Conservation (phyloP, 2,329 filamentous ascomycete species). For the Stemphylium lycopersici region DNA sequence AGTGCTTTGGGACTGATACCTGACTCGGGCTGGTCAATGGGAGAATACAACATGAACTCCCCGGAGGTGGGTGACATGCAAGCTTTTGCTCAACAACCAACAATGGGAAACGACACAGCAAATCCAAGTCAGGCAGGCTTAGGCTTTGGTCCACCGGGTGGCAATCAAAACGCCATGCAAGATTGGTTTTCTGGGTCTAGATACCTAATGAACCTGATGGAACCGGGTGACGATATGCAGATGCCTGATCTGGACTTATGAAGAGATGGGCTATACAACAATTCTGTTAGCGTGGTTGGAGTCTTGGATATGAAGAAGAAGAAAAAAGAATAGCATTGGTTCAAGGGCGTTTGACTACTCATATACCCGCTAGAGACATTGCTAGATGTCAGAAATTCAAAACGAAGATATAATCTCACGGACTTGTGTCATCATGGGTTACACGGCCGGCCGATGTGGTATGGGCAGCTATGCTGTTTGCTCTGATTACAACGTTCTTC, state of each 20-base stretch:
- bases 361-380: too few relatives aligned
- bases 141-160: slow-evolving; percentile 15
- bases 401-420: too few relatives aligned
- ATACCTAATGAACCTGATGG: slow-evolving; percentile 69
- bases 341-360: too few relatives aligned
- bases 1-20: slow-evolving; percentile 68
- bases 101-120: neutral
- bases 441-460: too few relatives aligned
- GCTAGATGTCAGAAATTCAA: too few relatives aligned
- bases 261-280: neutral
- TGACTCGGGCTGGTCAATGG: slow-evolving; percentile 34
- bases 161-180: slow-evolving; percentile 56
- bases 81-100: slow-evolving; percentile 7
- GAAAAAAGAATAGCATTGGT: too few relatives aligned
- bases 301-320: too few relatives aligned
- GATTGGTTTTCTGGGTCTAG: slow-evolving; percentile 71
- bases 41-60: slow-evolving; percentile 12
- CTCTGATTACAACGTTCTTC: too few relatives aligned
- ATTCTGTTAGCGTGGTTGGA: too few relatives aligned
- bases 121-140: slow-evolving; percentile 6
- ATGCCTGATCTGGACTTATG: slow-evolving; percentile 38
- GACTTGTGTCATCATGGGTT: too few relatives aligned
- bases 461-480: too few relatives aligned
- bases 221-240: slow-evolving; percentile 58
- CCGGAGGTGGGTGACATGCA: slow-evolving; percentile 12